Base-by-base conservation (phyloP, 768 basidiomycete species). In the Leccinum obscurum region DNA sequence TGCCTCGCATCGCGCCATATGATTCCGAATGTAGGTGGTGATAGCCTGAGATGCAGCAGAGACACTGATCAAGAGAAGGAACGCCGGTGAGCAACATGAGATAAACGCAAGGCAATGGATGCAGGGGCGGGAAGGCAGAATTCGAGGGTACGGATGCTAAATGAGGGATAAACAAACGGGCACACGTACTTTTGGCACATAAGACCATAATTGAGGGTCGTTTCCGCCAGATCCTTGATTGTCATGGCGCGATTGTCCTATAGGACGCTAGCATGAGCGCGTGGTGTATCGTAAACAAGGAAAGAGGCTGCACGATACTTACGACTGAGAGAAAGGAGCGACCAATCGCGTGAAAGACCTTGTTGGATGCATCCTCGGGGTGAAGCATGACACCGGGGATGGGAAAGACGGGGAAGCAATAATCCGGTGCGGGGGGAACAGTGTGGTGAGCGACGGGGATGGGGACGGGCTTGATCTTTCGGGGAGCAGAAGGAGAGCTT, bases 241-340 rank as follows among this genome's bases (percentile, higher is more conserved):
- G 90, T 92, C 86, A 91, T 89, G 52, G 90, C 90, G 53, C 88
- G 85, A 74, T 92, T 92, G 68, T 88, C 84, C 88, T 90, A 58
- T 22, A 46, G 11, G 41, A 61, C 28, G 39, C 46, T 13, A 24
- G 34, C 50, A 55, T 62, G 54, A 64, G 59, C 57, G 54, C 63
- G 67, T 58, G 52, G 44, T 62, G 55, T 58, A 61, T n/a, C 53
- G 65, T 59, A 61, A 61, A 66, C 14, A 50, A 46, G 17, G 61
- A 64, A 64, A 62, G 58, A 35, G 50, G 58, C 13, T 50, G 61
- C 26, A 15, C 50, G 39, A 61, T 30, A 77, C 88, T 66, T 67
- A 90, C 89, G 59, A 92, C 86, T 35, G 89, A 86, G 68, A 90
- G 80, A 64, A 92, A 85, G 30, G 89, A 81, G 30, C 88, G 84